phyloP scores from a whole-genome alignment of 1,284 basidiomycete genomes.

The Trichosporon faecale region DNA sequence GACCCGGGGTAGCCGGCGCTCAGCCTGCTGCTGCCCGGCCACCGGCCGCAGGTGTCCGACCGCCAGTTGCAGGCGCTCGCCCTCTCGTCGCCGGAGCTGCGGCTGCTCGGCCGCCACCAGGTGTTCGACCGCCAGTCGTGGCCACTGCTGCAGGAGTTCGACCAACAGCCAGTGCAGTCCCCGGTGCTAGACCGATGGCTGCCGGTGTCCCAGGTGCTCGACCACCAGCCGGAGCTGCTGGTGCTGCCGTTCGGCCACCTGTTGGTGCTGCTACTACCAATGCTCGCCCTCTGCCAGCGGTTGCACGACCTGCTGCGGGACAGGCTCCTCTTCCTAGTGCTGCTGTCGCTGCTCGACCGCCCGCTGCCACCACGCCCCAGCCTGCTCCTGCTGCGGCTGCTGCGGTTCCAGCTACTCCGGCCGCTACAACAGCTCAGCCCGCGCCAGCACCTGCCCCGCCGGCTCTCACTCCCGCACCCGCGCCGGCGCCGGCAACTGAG shows the following conservation, averaged over 20 bases:
- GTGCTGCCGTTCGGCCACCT: not conserved
- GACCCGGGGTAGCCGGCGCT: not conserved
- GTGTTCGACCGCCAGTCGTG: constrained; percentile 4
- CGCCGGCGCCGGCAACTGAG: not conserved
- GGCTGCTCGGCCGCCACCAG: not conserved
- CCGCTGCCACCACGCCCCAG: not conserved
- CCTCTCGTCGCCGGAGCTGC: constrained; percentile 2
- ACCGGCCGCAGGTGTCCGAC: not conserved
- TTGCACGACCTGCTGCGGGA: not conserved
- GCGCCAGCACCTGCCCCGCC: not conserved
- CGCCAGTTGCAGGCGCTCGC: constrained; percentile 1
- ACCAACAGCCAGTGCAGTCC: not conserved
- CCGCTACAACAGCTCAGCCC: not conserved
- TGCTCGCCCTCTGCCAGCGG: not conserved
- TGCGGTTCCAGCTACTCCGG: not conserved
- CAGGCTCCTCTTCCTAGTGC: not conserved
- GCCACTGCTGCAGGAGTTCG: not conserved
- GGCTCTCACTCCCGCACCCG: not conserved
- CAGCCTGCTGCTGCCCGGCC: not conserved
- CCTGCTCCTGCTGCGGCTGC: not conserved
- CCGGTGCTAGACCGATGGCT: not conserved
- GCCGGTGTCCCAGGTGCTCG: not conserved
- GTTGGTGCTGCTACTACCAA: not conserved
- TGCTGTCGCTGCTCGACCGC: not conserved
- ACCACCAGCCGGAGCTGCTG: not conserved